Evolutionary conservation across 2,329 filamentous ascomycete species (phyloP).

Genomic region (Verticillium klebahnii): DNA sequence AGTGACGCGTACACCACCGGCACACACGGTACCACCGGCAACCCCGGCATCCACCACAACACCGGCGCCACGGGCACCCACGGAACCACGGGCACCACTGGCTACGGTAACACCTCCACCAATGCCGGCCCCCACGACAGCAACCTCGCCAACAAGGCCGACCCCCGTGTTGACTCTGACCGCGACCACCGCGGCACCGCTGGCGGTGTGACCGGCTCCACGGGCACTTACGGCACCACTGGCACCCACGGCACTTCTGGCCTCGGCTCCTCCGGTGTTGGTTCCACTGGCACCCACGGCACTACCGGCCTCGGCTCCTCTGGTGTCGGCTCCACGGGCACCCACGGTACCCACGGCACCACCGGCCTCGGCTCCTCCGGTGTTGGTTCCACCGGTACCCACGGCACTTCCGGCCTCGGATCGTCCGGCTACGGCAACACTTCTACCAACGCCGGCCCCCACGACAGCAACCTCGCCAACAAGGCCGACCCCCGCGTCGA

Average conservation of each 20-base stretch:
- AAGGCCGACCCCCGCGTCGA: constrained; percentile 51
- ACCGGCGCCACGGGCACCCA: constrained; percentile 4
- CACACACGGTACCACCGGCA: constrained; percentile 18
- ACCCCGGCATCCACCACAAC: constrained; percentile 32
- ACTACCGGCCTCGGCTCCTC: constrained; percentile 4
- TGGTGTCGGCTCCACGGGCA: constrained; percentile 16
- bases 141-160: constrained; percentile 38
- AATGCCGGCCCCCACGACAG: constrained; percentile 31
- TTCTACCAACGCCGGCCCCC: constrained; percentile 31
- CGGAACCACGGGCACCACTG: constrained; percentile 10
- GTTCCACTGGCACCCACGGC: background rate
- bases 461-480: constrained; percentile 42
- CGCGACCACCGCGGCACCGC: constrained; percentile 22
- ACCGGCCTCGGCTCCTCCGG: constrained; percentile 22
- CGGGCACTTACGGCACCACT: constrained; percentile 22
- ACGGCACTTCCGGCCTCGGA: constrained; percentile 30
- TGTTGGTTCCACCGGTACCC: constrained; percentile 5
- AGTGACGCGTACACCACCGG: constrained; percentile 12
- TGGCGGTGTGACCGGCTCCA: constrained; percentile 5
- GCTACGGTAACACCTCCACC: constrained; percentile 18
- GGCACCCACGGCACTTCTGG: constrained; percentile 14
- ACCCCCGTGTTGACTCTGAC: constrained; percentile 44
- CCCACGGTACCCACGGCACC: constrained; percentile 29
- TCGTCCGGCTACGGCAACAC: constrained; percentile 5
- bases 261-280: constrained; percentile 3